Evolutionary conservation across 306 rosid genomes (phyloP), one percentile per base, ranked within the genome.

Genomic region (Gastrolobium villosum): DNA sequence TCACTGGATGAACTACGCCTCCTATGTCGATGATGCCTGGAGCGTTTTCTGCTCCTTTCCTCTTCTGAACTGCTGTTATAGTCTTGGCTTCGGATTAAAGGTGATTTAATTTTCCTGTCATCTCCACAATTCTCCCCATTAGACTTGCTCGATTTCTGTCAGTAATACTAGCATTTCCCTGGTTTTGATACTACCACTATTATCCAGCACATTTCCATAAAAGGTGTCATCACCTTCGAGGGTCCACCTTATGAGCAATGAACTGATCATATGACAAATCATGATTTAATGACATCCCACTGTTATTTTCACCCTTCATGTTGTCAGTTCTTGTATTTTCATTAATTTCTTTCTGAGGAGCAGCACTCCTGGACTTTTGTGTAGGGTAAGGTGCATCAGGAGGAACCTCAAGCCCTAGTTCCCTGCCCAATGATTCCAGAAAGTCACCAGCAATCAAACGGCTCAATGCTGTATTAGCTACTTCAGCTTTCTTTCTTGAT

Each of bases 391-490:
- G 90, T 56, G 77, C 79, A 59, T 91, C 99, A 64, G 97, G 93
- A 43, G 99, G 99, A 66, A 96, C 92, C 87, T 90, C 99, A 65
- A 93, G 84, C 48, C 99, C 98, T 35, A 93, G 90, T 87, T 96
- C 99, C 85, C 90, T 93, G 77, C 98, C 98, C 91, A 96, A 86
- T 56, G 98, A 93, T 82, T 96, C 94, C 86, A 96, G 80, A 85
- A 96, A 96, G 86, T 96, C 97, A 10, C 99, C 98, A 32, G 98
- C 99, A 69, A 93, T 87, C 88, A 96, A 86, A 60, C 96, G 94
- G 81, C 87, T 96, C 75, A 96, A 76, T 67, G 97, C 86, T 45
- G 92, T 87, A 82, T 86, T 96, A 69, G 91, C 98, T 71, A 90
- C 96, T 79, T 93, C 99, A 62, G 83, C 89, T 84, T 93, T 93